These are phyloP conservation scores for Rhytidhysteron rufulum DNA, from an alignment of 2,329 filamentous ascomycete species.

Conservation along the genomic window DNA sequence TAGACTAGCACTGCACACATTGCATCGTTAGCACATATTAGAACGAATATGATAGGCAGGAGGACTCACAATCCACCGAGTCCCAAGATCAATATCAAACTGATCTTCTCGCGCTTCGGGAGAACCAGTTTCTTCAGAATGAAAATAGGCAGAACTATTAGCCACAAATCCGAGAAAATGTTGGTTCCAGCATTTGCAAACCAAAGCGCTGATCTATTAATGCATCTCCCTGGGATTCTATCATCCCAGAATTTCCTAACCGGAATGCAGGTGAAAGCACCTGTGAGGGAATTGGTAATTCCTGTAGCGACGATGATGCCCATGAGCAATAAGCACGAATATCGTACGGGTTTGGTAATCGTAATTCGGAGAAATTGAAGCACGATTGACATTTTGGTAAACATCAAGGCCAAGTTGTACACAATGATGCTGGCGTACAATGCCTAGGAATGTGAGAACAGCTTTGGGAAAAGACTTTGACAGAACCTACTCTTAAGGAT, in stretches of 20 bases:
- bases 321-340: conserved; percentile 7
- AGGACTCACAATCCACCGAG: conserved; percentile 27
- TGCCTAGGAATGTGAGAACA: conserved; percentile 9
- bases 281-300: conserved; percentile 10
- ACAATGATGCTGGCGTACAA: conserved; percentile 15
- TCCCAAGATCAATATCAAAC: conserved; percentile 25
- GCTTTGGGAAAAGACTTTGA: neutral
- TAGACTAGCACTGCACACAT: conserved; percentile 13
- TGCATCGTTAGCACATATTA: conserved; percentile 1
- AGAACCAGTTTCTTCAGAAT: conserved; percentile 19
- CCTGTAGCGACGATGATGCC: conserved; percentile 7
- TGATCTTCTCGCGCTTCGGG: conserved; percentile 20
- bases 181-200: conserved; percentile 16
- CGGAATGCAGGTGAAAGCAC: conserved; percentile 12
- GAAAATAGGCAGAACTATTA: conserved; percentile 15
- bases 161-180: conserved; percentile 12
- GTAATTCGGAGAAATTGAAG: conserved; percentile 16
- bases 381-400: conserved; percentile 14
- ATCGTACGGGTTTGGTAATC: conserved; percentile 7
- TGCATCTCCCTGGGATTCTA: conserved; percentile 10
- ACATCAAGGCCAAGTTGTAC: conserved; percentile 17
- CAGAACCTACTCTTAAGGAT: conserved; percentile 10
- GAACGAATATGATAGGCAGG: neutral
- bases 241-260: conserved; percentile 18
- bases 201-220: conserved; percentile 13